These are phyloP conservation scores for Pythium rhizo-oryzae DNA, from an alignment of 352 stramenopile species.

Conservation along the genomic window DNA sequence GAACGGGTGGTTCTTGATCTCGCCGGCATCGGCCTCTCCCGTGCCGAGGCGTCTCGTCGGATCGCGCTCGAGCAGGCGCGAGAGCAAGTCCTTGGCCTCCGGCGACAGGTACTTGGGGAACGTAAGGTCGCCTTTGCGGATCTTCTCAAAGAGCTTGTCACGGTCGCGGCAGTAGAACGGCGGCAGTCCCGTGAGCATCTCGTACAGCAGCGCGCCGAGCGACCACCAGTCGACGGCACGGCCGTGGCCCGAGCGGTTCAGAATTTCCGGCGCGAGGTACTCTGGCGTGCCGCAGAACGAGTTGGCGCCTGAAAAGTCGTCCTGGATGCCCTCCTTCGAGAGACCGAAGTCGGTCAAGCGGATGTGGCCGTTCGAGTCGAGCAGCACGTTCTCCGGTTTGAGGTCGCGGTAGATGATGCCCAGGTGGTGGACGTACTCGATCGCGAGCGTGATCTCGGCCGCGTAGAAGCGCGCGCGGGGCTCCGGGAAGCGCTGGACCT, in stretches of 20 bases:
- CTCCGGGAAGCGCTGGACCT: constrained; percentile 95
- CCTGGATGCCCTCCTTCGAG: constrained; percentile 85
- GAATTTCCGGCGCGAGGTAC: constrained; percentile 92
- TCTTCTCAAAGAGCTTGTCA: constrained; percentile 98
- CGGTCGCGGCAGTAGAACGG: constrained; percentile 96
- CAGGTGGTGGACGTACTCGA: constrained; percentile 94
- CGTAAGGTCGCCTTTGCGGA: constrained; percentile 93
- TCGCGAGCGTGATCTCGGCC: constrained; percentile 96
- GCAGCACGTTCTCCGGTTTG: constrained; percentile 91
- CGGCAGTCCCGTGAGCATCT: constrained; percentile 79
- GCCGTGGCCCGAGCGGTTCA: constrained; percentile 96
- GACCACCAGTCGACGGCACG: constrained; percentile 99
- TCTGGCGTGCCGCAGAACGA: constrained; percentile 89
- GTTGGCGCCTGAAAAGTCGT: constrained; percentile 95
- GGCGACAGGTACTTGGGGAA: constrained; percentile 95
- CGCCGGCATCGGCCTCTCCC: constrained; percentile 71
- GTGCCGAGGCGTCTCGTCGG: constrained; percentile 93
- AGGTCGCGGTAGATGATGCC: constrained; percentile 76
- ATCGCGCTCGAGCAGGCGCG: constrained; percentile 94
- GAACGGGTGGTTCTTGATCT: constrained; percentile 87
- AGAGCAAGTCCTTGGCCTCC: constrained; percentile 86
- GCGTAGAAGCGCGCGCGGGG: constrained; percentile 95
- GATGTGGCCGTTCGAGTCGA: constrained; percentile 96
- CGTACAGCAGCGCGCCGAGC: constrained; percentile 88
- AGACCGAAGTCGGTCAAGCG: constrained; percentile 98